A percentile compares a stretch with the other conserved stretches of the same genome.
Evolutionary conservation across 1,284 basidiomycete genomes (phyloP).

Genomic region (Kwoniella shivajii): DNA sequence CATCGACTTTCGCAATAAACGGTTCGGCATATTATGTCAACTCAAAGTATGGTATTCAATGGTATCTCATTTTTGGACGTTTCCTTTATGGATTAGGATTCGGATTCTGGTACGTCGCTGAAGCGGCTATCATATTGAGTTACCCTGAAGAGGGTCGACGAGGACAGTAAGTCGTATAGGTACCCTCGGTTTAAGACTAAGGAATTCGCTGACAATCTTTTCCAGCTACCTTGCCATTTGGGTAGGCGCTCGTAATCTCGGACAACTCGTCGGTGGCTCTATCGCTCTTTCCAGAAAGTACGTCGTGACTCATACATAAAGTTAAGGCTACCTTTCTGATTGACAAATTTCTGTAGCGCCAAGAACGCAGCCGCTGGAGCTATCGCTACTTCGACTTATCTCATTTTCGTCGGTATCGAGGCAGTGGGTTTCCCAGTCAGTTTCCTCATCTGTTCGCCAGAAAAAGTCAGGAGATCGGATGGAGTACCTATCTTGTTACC

Average conservation of each 20-base stretch:
- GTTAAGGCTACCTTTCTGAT: neutral
- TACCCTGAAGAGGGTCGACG: slow-evolving; percentile 28
- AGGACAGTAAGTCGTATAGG: slow-evolving; percentile 19
- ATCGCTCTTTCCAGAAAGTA: slow-evolving; percentile 26
- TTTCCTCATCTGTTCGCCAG: slow-evolving; percentile 25
- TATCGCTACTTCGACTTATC: slow-evolving; percentile 33
- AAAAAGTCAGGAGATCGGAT: slow-evolving; percentile 35
- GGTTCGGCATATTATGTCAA: slow-evolving; percentile 26
- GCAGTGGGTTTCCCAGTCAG: slow-evolving; percentile 23
- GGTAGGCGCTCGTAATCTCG: slow-evolving; percentile 34
- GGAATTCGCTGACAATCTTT: neutral
- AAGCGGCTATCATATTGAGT: slow-evolving; percentile 29
- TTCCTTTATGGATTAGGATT: slow-evolving; percentile 28
- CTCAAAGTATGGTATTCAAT: slow-evolving; percentile 22
- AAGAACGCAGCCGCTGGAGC: slow-evolving; percentile 20
- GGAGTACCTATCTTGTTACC: slow-evolving; percentile 28
- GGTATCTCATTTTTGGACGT: slow-evolving; percentile 30
- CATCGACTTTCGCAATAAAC: slow-evolving; percentile 27
- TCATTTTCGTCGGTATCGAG: slow-evolving; percentile 40
- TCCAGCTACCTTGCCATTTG: slow-evolving; percentile 35
- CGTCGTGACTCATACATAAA: neutral
- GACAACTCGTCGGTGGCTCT: slow-evolving; percentile 36
- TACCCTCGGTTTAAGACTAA: too few species aligned
- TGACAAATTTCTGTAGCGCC: neutral
- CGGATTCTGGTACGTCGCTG: slow-evolving; percentile 32